Base-by-base conservation (phyloP, 495 filamentous ascomycete genomes). In the Daldinia loculata region DNA sequence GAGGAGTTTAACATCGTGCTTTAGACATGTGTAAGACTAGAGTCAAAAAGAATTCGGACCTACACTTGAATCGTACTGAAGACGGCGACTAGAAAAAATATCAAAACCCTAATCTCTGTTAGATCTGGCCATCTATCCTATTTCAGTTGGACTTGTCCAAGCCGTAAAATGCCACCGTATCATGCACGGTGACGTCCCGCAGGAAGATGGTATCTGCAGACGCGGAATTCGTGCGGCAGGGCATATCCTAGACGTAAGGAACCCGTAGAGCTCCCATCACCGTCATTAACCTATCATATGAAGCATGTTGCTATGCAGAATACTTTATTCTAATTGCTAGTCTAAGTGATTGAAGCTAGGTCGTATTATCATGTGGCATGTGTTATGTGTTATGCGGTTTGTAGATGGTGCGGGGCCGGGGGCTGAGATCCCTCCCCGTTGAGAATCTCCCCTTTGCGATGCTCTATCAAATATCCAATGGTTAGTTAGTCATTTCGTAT, bases 161-260 rank as follows among this genome's bases (percentile, higher is more conserved):
- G 34, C 34, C 14, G 12, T 36, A 36, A 55, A 52, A 72, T 72
- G 34, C 56, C 43, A 66, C 65, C 43, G 48, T 72, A 45, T 41
- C 50, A 68, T 72, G 70, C 65, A 69, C 19, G 52, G 61, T 72
- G 70, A 72, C 65, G 70, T 72, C 43, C 30, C 60, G 14, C 2
- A 36, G 29, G 50, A 50, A 57, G 26, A 22, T 14, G 12, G 60
- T 29, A 53, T 52, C 59, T 34, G 8, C 24, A 27, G 39, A 38
- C 32, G 14, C 32, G 41, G 30, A n/a, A 52, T 32, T 27, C 22
- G n/a, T 50, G 55, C 60, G 41, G 60, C 11, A 43, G 63, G 58
- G 17, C 14, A 17, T 59, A 62, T 27, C 22, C 39, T 12, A 51
- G n/a, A 43, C 51, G 43, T 50, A 58, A 6, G 7, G 50, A 34